Evolutionary conservation across 805 yeast genomes (phyloP).

Genomic region (Nakazawaea ishiwadae): DNA sequence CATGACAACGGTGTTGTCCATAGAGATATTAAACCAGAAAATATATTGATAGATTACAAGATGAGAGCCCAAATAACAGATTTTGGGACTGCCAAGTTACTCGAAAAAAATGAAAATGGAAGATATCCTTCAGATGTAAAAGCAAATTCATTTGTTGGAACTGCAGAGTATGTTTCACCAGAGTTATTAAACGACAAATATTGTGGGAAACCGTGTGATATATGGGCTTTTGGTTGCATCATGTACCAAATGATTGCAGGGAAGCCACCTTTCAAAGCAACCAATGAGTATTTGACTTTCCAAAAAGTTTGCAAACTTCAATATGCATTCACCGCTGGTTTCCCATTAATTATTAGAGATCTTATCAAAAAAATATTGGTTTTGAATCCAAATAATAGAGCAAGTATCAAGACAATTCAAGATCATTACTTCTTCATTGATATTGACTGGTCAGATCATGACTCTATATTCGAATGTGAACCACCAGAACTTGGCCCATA

Average conservation of each 20-base stretch:
- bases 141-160: slow-evolving; percentile 86
- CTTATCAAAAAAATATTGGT: slow-evolving; percentile 65
- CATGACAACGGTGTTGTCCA: slow-evolving; percentile 75
- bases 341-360: slow-evolving; percentile 70
- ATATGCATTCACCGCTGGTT: slow-evolving; percentile 81
- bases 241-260: slow-evolving; percentile 62
- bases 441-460: slow-evolving; percentile 48
- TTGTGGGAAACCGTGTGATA: slow-evolving; percentile 55
- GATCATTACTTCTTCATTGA: slow-evolving; percentile 58
- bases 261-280: slow-evolving; percentile 76
- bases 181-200: slow-evolving; percentile 71
- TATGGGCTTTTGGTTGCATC: slow-evolving; percentile 62
- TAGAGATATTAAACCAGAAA: slow-evolving; percentile 82
- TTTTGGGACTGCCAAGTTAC: slow-evolving; percentile 77
- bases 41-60: slow-evolving; percentile 59
- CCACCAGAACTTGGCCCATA: slow-evolving; percentile 71
- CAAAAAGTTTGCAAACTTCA: slow-evolving; percentile 78
- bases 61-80: slow-evolving; percentile 70
- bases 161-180: slow-evolving; percentile 95
- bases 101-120: slow-evolving; percentile 50
- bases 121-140: slow-evolving; percentile 60
- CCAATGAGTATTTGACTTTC: slow-evolving; percentile 76
- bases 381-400: slow-evolving; percentile 59
- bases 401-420: slow-evolving; percentile 52
- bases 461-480: slow-evolving; percentile 49